Percentiles rank a stretch among this genome's conserved stretches.
Conservation (phyloP, 768 basidiomycete genomes). For the Leccinum arenicola region DNA sequence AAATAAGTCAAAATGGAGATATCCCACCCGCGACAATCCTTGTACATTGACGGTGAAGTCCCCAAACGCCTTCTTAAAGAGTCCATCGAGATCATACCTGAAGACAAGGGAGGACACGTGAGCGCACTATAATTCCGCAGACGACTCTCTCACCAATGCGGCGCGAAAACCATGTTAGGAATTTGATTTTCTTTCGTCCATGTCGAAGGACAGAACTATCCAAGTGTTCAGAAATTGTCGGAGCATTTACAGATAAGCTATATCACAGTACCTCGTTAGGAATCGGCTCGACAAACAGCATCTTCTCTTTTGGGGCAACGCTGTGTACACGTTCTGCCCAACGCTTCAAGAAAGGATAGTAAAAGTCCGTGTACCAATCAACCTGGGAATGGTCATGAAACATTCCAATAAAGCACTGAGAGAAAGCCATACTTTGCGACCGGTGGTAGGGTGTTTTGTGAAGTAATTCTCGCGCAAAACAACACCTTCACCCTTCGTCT, state of each 20-base stretch:
- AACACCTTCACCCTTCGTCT: conserved; percentile 59
- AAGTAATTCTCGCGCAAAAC: conserved; percentile 88
- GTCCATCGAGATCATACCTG: conserved; percentile 90
- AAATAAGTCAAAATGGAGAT: background rate
- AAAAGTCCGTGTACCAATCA: conserved; percentile 86
- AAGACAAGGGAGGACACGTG: background rate
- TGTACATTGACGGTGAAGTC: conserved; percentile 92
- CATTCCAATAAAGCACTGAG: background rate
- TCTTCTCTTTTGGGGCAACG: conserved; percentile 48
- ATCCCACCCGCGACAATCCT: conserved; percentile 75
- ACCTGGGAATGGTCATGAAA: conserved; percentile 41
- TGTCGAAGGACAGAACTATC: conserved; percentile 72
- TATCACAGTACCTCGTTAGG: conserved; percentile 77
- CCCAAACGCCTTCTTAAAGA: conserved; percentile 83
- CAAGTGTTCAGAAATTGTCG: conserved; percentile 3
- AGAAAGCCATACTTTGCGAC: conserved; percentile 47
- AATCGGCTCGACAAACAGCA: conserved; percentile 80
- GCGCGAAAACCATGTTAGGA: conserved; percentile 64
- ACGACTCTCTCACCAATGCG: conserved; percentile 58
- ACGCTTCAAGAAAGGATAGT: conserved; percentile 68
- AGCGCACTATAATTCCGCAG: background rate
- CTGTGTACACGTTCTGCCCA: conserved; percentile 64
- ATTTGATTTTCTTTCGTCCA: conserved; percentile 70
- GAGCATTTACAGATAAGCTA: background rate
- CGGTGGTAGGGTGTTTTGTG: conserved; percentile 59